Conservation (phyloP, 139 green algal genomes). For the Volvox africanus region DNA sequence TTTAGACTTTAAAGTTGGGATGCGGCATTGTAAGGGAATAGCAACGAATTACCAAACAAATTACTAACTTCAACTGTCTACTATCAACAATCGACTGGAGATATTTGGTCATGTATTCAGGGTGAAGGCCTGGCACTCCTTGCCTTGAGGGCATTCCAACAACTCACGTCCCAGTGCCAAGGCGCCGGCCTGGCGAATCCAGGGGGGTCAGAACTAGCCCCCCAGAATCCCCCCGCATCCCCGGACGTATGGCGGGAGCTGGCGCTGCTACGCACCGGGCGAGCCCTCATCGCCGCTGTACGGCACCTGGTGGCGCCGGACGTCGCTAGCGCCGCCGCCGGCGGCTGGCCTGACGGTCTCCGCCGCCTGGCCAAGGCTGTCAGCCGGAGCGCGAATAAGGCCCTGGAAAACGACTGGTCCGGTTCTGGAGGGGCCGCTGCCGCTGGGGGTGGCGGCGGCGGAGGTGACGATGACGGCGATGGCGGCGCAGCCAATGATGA, state of each 20-base stretch:
- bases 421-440: not conserved
- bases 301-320: constrained; percentile 5
- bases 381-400: not conserved
- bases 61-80: too few relatives aligned
- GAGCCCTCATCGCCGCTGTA: constrained; percentile 2
- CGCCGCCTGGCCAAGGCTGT: not conserved
- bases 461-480: not conserved
- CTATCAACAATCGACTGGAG: too few relatives aligned
- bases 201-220: not conserved
- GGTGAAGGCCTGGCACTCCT: not conserved
- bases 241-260: constrained; percentile 39
- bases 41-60: too few relatives aligned
- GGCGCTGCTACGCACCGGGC: constrained; percentile 19
- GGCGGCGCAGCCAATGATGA: not conserved
- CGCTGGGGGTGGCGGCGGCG: not conserved
- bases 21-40: too few relatives aligned
- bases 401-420: constrained; percentile 22
- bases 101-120: too few relatives aligned
- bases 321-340: not conserved
- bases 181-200: not conserved
- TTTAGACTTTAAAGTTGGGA: too few relatives aligned
- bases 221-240: constrained; percentile 4
- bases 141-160: not conserved
- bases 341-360: not conserved
- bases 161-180: constrained; percentile 16